phyloP scores from a whole-genome alignment of 2,329 filamentous ascomycete genomes.

The Aspergillus sp. region DNA sequence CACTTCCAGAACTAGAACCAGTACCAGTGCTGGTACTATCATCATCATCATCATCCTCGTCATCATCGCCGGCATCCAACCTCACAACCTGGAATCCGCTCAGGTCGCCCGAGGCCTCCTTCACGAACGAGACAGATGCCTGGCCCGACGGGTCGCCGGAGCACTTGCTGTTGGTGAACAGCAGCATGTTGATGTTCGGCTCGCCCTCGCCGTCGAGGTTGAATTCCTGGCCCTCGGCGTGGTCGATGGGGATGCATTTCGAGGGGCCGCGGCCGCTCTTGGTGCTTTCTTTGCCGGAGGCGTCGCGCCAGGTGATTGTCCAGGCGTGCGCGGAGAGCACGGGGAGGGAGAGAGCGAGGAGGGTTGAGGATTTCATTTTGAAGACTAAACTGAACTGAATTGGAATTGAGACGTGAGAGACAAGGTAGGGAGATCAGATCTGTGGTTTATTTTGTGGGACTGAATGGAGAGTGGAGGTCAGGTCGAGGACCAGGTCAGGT shows the following conservation, averaged over 20 bases:
- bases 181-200: constrained; percentile 14
- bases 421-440: not conserved
- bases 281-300: not conserved
- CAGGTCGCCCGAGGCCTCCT: constrained; percentile 6
- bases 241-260: constrained; percentile 10
- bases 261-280: constrained; percentile 11
- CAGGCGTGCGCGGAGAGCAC: constrained; percentile 13
- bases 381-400: too few species aligned
- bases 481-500: too few species aligned
- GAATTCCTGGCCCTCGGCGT: constrained; percentile 11
- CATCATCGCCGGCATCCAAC: not conserved
- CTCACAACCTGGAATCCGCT: constrained; percentile 10
- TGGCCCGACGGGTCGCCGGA: constrained; percentile 4
- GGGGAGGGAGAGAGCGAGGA: not conserved
- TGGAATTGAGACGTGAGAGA: not conserved
- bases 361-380: constrained; percentile 1
- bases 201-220: constrained; percentile 2
- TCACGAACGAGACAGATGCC: constrained; percentile 8
- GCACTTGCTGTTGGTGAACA: constrained; percentile 11
- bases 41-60: too few species aligned
- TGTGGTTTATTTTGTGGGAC: not conserved
- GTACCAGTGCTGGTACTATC: not conserved
- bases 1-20: not conserved
- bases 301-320: constrained; percentile 13
- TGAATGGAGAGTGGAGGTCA: not conserved